Percentiles rank a stretch among this genome's conserved stretches.
Evolutionary conservation across 2,329 filamentous ascomycete species (phyloP).

Genomic region (Iodosphaeria phyllophila): DNA sequence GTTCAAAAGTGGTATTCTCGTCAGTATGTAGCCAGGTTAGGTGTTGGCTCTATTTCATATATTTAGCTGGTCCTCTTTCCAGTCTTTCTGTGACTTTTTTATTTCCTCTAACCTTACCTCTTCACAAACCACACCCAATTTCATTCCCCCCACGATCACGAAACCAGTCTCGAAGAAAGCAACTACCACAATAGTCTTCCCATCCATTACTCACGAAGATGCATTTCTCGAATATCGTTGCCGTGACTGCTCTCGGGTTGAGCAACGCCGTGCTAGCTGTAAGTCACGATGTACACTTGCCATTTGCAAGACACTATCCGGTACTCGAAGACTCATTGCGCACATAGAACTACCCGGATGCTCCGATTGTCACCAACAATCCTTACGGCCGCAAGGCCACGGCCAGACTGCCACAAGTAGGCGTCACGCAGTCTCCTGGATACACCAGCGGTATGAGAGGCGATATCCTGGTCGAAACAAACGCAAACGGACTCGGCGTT

Average conservation of each 20-base stretch:
- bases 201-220: slow-evolving; percentile 5
- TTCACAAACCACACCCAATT: too few species aligned
- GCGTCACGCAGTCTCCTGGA: slow-evolving; percentile 28
- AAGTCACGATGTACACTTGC: background rate
- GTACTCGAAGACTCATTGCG: too few species aligned
- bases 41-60: too few species aligned
- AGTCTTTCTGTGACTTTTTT: too few species aligned
- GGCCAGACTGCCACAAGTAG: slow-evolving; percentile 38
- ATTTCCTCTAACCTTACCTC: too few species aligned
- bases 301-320: slow-evolving; percentile 7
- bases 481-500: slow-evolving; percentile 32
- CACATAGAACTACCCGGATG: slow-evolving; percentile 23
- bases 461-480: slow-evolving; percentile 25
- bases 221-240: slow-evolving; percentile 10
- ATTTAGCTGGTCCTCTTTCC: too few species aligned
- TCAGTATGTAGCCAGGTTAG: too few species aligned
- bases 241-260: slow-evolving; percentile 8
- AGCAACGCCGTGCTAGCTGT: slow-evolving; percentile 7
- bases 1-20: too few species aligned
- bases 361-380: slow-evolving; percentile 34
- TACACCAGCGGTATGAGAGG: slow-evolving; percentile 33
- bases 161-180: too few species aligned
- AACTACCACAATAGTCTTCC: too few species aligned
- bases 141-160: too few species aligned
- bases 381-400: slow-evolving; percentile 31